Percentiles rank a stretch among this genome's conserved stretches.
Conservation (phyloP, 805 yeast species). For the Kuraishia capsulata region DNA sequence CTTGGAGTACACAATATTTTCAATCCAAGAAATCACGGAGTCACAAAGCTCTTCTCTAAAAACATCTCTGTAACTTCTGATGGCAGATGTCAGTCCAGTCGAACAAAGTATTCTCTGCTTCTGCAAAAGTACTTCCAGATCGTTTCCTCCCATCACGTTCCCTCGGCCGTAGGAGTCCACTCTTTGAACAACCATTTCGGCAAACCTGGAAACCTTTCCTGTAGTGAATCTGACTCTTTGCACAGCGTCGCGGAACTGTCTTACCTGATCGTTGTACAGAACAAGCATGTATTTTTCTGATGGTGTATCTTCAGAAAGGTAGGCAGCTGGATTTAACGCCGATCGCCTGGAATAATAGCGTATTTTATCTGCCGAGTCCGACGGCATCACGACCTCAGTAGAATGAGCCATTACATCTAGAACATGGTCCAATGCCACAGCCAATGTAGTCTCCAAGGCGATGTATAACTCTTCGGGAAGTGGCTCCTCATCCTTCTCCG, state of each 20-base stretch:
- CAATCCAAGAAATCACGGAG: conserved; percentile 60
- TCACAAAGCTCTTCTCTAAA: conserved; percentile 77
- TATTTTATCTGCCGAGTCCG: not conserved
- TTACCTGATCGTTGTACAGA: conserved; percentile 71
- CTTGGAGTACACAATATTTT: conserved; percentile 45
- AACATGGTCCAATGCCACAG: conserved; percentile 45
- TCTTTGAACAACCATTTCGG: conserved; percentile 59
- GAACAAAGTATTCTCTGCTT: conserved; percentile 48
- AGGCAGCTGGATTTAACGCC: conserved; percentile 27
- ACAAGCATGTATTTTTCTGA: conserved; percentile 45
- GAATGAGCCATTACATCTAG: conserved; percentile 50
- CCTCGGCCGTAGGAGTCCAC: conserved; percentile 64
- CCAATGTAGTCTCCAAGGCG: conserved; percentile 31
- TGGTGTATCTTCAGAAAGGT: conserved; percentile 33
- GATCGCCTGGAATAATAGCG: conserved; percentile 15
- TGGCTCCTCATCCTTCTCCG: conserved; percentile 15
- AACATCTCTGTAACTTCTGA: conserved; percentile 57
- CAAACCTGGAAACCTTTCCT: conserved; percentile 52
- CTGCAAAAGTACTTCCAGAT: conserved; percentile 38
- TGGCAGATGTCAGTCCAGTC: conserved; percentile 59
- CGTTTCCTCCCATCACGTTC: conserved; percentile 48
- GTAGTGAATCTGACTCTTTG: conserved; percentile 58
- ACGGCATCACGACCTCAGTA: conserved; percentile 11
- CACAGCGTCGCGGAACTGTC: conserved; percentile 68
- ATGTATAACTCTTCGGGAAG: conserved; percentile 35